Evolutionary conservation across 2,329 filamentous ascomycete genomes (phyloP).

Genomic region (Aureobasidium vineae): DNA sequence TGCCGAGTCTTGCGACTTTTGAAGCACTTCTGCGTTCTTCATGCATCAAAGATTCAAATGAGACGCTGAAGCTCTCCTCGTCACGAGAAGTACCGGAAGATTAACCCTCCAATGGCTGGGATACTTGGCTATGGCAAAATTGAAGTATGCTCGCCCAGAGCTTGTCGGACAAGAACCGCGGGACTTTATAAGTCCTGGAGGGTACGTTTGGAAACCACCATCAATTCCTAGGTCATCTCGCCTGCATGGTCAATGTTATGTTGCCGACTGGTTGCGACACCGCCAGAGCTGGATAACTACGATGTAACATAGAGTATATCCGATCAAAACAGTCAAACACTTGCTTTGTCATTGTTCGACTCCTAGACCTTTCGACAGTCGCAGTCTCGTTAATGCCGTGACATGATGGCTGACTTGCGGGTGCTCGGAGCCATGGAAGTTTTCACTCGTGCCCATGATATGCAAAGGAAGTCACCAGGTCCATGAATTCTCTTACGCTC

Average conservation of each 20-base stretch:
- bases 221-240: background rate
- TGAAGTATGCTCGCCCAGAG: background rate
- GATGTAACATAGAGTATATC: background rate
- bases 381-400: too few relatives aligned
- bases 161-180: background rate
- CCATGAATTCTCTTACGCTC: too few relatives aligned
- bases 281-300: background rate
- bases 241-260: background rate
- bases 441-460: too few relatives aligned
- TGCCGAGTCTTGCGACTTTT: conserved; percentile 64
- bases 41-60: background rate
- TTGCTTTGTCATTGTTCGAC: background rate
- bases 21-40: background rate
- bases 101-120: too few relatives aligned
- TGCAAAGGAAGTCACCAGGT: too few relatives aligned
- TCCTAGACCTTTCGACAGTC: too few relatives aligned
- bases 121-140: background rate
- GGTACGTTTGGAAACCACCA: background rate
- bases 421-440: too few relatives aligned
- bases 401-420: too few relatives aligned
- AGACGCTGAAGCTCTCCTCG: too few relatives aligned
- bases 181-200: conserved; percentile 13
- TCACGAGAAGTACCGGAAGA: background rate
- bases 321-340: background rate
- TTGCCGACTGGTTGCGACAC: background rate